phyloP scores from a whole-genome alignment of 495 filamentous ascomycete species.

The Chaetomium tenue region DNA sequence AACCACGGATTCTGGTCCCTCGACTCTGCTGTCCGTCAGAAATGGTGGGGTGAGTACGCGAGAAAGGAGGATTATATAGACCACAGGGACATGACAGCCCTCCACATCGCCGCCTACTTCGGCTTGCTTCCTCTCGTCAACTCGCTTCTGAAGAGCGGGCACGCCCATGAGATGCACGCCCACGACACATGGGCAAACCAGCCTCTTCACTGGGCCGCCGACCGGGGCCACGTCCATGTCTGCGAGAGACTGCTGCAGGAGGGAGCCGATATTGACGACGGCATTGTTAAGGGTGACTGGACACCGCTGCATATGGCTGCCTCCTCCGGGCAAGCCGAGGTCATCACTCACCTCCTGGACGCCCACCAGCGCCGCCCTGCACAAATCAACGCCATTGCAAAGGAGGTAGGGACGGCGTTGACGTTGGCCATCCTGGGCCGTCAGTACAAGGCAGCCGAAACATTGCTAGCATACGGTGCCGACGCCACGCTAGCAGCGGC shows the following conservation, averaged over 20 bases:
- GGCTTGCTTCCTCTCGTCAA: constrained; percentile 1
- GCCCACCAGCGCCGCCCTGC: neutral
- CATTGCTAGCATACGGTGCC: neutral
- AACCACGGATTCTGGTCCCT: constrained; percentile 1
- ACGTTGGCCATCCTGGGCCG: neutral
- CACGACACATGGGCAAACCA: constrained; percentile 6
- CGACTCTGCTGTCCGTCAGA: neutral
- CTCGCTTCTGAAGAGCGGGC: constrained; percentile 2
- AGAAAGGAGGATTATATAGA: neutral
- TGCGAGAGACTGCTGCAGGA: neutral
- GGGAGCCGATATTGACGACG: constrained; percentile 3
- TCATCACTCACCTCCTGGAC: neutral
- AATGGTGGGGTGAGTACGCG: constrained; percentile 1
- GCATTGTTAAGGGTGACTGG: neutral
- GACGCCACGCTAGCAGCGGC: neutral
- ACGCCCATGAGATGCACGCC: neutral
- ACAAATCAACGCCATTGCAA: neutral
- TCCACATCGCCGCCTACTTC: neutral
- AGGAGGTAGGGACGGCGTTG: constrained; percentile 1
- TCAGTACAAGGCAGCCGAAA: neutral
- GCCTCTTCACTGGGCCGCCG: constrained; percentile 4
- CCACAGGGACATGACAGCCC: neutral
- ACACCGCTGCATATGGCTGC: constrained; percentile 5
- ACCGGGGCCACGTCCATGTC: neutral
- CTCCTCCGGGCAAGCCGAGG: neutral